Evolutionary conservation across 805 yeast species (phyloP).

Genomic region (Schwanniomyces sp.): DNA sequence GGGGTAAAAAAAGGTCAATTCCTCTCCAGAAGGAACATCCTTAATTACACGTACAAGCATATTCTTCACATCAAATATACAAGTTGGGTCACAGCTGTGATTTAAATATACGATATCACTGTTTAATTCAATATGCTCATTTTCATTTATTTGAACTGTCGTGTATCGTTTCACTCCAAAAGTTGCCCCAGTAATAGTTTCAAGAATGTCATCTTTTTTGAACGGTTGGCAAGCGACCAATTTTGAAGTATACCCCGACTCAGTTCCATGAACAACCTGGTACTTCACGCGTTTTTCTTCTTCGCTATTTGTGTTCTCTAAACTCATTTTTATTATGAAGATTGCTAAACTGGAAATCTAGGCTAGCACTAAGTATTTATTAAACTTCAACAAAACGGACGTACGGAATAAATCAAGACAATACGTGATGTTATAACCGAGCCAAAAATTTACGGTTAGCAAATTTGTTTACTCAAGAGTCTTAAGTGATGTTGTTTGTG

Average conservation of each 20-base stretch:
- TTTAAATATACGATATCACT: constrained; percentile 6
- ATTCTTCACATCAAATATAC: constrained; percentile 5
- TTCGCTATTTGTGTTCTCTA: neutral
- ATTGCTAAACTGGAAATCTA: neutral
- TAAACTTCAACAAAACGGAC: neutral
- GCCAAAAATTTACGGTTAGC: neutral
- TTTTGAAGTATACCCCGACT: constrained; percentile 2
- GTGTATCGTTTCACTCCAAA: constrained; percentile 3
- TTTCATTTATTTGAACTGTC: constrained; percentile 4
- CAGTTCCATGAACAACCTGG: constrained; percentile 2
- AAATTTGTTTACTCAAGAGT: no score
- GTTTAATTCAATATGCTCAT: constrained; percentile 5
- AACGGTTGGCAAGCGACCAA: constrained; percentile 1
- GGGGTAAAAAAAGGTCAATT: constrained; percentile 5
- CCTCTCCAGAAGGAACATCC: constrained; percentile 4
- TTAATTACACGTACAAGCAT: constrained; percentile 5
- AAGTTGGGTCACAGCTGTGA: constrained; percentile 4
- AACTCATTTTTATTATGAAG: neutral
- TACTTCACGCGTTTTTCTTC: neutral
- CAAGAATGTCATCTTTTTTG: constrained; percentile 5
- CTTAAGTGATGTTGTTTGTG: no score
- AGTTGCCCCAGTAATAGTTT: constrained; percentile 1
- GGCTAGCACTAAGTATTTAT: neutral
- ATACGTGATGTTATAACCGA: neutral
- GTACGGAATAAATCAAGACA: neutral